Evolutionary conservation across 1,284 basidiomycete species (phyloP), one percentile per base, ranked within the genome.

Genomic region (Peniophora sp.): DNA sequence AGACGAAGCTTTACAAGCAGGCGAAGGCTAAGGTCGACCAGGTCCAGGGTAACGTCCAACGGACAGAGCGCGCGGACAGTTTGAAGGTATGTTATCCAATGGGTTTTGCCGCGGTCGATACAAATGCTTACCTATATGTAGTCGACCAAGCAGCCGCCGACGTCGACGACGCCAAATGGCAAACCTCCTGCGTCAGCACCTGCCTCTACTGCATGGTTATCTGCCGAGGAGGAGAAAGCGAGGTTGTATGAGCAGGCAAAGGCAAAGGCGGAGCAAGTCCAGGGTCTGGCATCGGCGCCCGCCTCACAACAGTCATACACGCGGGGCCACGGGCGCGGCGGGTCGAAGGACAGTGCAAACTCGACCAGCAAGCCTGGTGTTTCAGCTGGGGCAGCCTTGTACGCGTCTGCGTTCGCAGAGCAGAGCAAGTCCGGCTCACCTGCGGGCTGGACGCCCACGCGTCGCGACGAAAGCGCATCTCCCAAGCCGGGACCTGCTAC

Each of bases 211-310:
- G 20, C 47, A 25, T 89, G 84, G 85, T 70, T 69, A 3, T 76
- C 80, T 0, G 84, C 87, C 0, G 86, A 88, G 62, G 77, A 82
- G 55, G 88, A 91, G 61, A 89, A 90, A 61, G 63, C 77, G 2
- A 70, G 75, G 25, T 63, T 91, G 17, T 93, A 78, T 65, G 73
- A 85, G 50, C 64, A 78, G 47, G 90, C 90, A 0, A 79, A 81
- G 59, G 75, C 72, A 1, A 77, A 75, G 19, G 83, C 78, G 2
- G 70, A 68, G 51, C 71, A 67, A 44, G 71, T 70, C 9, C 82
- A 83, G 56, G 69, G 72, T 45, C 53, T 36, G 19, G 53, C 25
- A 41, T 45, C 51, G 50, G 38, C 49, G 46, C 47, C 54, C 27
- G 24, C 45, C 41, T 50, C 46, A 16, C 45, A 49, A 1, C 32